These are phyloP conservation scores for Daldinia decipiens DNA, from an alignment of 495 filamentous ascomycete genomes.

Conservation along the genomic window DNA sequence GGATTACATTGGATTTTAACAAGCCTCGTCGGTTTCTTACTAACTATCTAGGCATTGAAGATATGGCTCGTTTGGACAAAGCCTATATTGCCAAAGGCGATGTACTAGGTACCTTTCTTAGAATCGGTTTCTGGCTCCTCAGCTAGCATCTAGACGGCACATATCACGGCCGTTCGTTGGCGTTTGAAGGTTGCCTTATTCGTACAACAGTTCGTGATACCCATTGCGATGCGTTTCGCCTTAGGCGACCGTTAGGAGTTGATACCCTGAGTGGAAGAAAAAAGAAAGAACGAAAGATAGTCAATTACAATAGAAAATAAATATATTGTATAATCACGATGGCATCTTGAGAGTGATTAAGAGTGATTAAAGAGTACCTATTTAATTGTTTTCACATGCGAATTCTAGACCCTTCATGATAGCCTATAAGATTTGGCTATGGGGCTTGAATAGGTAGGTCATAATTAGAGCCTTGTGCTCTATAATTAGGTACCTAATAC, in stretches of 20 bases:
- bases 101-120: constrained; percentile 17
- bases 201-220: constrained; percentile 39
- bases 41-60: constrained; percentile 34
- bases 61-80: constrained; percentile 31
- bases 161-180: constrained; percentile 27
- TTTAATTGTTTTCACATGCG: background rate
- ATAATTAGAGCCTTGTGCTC: background rate
- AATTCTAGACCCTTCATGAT: background rate
- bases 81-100: constrained; percentile 18
- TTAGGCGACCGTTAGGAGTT: constrained; percentile 22
- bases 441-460: constrained; percentile 1
- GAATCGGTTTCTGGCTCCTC: constrained; percentile 17
- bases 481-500: background rate
- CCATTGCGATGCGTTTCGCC: constrained; percentile 29
- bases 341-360: background rate
- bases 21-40: constrained; percentile 21
- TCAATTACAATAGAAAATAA: constrained; percentile 18
- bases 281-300: constrained; percentile 25
- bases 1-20: constrained; percentile 61
- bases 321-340: background rate
- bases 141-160: constrained; percentile 31
- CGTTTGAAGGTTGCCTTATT: constrained; percentile 37
- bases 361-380: background rate
- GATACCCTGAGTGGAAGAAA: constrained; percentile 38
- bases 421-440: background rate